These are phyloP conservation scores for Debaryomyces nepalensis DNA, from an alignment of 1,139 yeast species.

Conservation along the genomic window DNA sequence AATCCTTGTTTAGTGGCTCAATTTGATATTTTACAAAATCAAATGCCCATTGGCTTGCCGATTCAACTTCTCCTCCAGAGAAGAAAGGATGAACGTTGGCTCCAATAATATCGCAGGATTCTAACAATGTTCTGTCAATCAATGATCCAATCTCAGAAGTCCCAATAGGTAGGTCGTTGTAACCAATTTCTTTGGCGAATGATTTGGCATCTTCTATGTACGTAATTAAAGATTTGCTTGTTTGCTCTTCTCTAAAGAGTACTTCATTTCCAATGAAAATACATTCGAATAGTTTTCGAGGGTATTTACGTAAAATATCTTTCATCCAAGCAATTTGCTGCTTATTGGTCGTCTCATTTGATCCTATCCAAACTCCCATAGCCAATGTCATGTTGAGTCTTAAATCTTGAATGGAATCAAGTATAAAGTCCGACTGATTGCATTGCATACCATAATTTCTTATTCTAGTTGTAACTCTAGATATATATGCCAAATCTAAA, in stretches of 20 bases:
- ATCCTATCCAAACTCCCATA: slow-evolving; percentile 68
- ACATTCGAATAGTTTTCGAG: slow-evolving; percentile 52
- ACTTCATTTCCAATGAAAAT: slow-evolving; percentile 69
- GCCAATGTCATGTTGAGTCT: slow-evolving; percentile 60
- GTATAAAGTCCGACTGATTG: slow-evolving; percentile 54
- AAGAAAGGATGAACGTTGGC: slow-evolving; percentile 73
- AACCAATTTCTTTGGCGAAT: slow-evolving; percentile 38
- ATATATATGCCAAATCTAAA: slow-evolving; percentile 58
- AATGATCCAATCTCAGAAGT: slow-evolving; percentile 60
- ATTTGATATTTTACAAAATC: slow-evolving; percentile 53
- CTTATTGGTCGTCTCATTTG: slow-evolving; percentile 41
- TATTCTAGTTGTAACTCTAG: slow-evolving; percentile 60
- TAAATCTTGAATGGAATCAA: slow-evolving; percentile 56
- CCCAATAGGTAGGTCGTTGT: slow-evolving; percentile 52
- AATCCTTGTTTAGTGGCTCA: slow-evolving; percentile 29
- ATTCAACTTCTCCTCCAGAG: slow-evolving; percentile 57
- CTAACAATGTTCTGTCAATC: slow-evolving; percentile 38
- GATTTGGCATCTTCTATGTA: slow-evolving; percentile 49
- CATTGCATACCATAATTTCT: slow-evolving; percentile 70
- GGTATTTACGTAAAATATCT: slow-evolving; percentile 46
- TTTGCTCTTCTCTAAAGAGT: slow-evolving; percentile 56
- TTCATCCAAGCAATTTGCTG: slow-evolving; percentile 51
- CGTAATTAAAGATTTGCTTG: slow-evolving; percentile 38
- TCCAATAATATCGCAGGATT: slow-evolving; percentile 59
- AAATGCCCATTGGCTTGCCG: slow-evolving; percentile 58